Base-by-base conservation (phyloP, 2,329 filamentous ascomycete species). In the Arthroderma uncinatum region DNA sequence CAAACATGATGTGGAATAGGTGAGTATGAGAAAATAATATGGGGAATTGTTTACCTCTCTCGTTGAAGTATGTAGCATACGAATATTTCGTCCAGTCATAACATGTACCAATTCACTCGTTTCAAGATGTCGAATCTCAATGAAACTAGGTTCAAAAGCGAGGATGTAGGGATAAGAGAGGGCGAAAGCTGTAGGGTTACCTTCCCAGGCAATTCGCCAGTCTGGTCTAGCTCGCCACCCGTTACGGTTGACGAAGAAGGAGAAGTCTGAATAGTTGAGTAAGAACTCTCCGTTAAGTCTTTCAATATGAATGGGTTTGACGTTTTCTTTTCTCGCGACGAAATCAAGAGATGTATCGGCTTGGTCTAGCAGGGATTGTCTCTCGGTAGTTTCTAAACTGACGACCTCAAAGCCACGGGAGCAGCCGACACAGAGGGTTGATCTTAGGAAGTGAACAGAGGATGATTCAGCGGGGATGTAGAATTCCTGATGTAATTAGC, bases 381-480 rank as follows among this genome's bases (percentile, higher is more conserved):
- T 95, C 73, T 98, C 93, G n/a, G 96, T 86, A 0, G 93, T 97
- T 71, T 97, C 90, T 36, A 98, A 80, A 59, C 87, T 93, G 60
- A 98, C 93, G 33, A 98, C 92, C 73, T 98, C 93, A 72, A 98
- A 98, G 47, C 93, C 93, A 70, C 90, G 84, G 9, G 91, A 87
- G 69, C 93, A 97, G 48, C 92, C 93, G 60, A 98, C 93, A 70
- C 93, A 98, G 23, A 98, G 82, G 69, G 95, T 98, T 61, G 88
- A 93, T 68, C 93, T 91, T 64, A 98, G 81, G 79, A 97, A 98
- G 73, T 98, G 93, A 40, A 98, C 93, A 39, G 91, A 96, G 3
- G 89, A 92, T n/a, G 92, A 95, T 76, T 98, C 93, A 5, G 91
- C 93, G 0, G 93, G 93, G 60, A 98, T 96, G 73, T 98, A 98